A percentile compares a stretch with the other conserved stretches of the same genome.
Evolutionary conservation across 768 basidiomycete genomes (phyloP).

Genomic region (Tricholoma furcatifolium): DNA sequence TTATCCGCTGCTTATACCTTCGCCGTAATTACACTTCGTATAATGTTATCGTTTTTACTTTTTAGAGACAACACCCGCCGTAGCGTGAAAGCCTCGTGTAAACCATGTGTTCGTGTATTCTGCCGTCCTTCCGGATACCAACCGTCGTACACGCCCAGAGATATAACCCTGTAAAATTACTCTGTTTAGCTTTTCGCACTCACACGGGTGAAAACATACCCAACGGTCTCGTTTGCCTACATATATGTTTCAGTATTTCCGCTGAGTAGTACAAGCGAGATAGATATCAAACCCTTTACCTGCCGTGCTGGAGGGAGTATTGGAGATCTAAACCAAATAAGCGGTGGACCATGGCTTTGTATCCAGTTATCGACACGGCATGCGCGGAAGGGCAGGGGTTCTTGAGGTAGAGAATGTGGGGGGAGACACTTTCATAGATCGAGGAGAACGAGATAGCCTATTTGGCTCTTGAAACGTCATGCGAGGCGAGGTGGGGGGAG

Average conservation of each 20-base stretch:
- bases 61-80: background rate
- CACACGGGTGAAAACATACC: background rate
- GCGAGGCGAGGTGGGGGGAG: background rate
- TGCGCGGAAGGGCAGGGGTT: background rate
- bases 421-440: constrained; percentile 3
- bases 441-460: constrained; percentile 6
- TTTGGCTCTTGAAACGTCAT: constrained; percentile 9
- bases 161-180: background rate
- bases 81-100: constrained; percentile 11
- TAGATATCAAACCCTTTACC: too few species aligned
- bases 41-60: constrained; percentile 14
- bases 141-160: background rate
- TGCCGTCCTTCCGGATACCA: background rate
- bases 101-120: constrained; percentile 10
- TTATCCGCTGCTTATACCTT: constrained; percentile 16
- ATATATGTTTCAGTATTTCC: background rate
- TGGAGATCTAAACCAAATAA: background rate
- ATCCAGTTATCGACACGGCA: background rate
- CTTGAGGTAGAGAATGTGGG: background rate
- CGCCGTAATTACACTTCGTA: constrained; percentile 9
- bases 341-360: background rate
- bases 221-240: background rate
- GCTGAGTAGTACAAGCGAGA: too few species aligned
- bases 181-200: background rate
- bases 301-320: too few species aligned